Evolutionary conservation across 176 grass and related monocot species (phyloP).

Genomic region (Oryza glumipatula): DNA sequence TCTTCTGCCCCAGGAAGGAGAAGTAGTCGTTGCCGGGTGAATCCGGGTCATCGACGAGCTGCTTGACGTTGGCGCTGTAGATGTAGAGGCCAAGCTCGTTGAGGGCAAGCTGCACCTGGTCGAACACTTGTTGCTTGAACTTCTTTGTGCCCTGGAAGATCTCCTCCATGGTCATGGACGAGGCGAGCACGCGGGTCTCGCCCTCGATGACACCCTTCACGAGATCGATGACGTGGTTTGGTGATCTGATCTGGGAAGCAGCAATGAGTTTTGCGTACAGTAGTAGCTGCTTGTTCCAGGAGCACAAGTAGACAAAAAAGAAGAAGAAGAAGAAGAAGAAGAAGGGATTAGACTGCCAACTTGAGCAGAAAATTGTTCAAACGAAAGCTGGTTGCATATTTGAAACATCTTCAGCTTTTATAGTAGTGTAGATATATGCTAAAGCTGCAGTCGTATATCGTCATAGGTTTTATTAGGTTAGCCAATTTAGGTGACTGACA

Average conservation of each 20-base stretch:
- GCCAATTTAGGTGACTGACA: too few species aligned
- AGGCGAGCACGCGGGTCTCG: conserved; percentile 73
- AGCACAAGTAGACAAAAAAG: too few species aligned
- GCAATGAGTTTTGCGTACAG: conserved; percentile 83
- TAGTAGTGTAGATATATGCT: too few species aligned
- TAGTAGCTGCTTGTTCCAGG: conserved; percentile 37
- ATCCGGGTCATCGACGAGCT: conserved; percentile 65
- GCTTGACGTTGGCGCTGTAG: conserved; percentile 93
- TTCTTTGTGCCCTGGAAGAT: conserved; percentile 78
- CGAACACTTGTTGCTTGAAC: conserved; percentile 72
- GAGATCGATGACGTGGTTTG: conserved; percentile 72
- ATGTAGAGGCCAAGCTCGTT: conserved; percentile 84
- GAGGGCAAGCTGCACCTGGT: conserved; percentile 78
- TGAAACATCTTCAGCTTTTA: too few species aligned
- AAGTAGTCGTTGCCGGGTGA: conserved; percentile 72
- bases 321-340: too few species aligned
- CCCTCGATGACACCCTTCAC: conserved; percentile 84
- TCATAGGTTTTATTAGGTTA: too few species aligned
- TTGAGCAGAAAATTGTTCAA: too few species aligned
- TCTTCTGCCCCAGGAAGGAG: conserved; percentile 85
- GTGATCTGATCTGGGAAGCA: conserved; percentile 51
- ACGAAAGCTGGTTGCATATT: too few species aligned
- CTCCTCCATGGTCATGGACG: conserved; percentile 79
- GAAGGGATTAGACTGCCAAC: too few species aligned
- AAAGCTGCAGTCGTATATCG: too few species aligned